These are phyloP conservation scores for Glycine tomentella DNA, from an alignment of 306 rosid genomes.

Conservation along the genomic window DNA sequence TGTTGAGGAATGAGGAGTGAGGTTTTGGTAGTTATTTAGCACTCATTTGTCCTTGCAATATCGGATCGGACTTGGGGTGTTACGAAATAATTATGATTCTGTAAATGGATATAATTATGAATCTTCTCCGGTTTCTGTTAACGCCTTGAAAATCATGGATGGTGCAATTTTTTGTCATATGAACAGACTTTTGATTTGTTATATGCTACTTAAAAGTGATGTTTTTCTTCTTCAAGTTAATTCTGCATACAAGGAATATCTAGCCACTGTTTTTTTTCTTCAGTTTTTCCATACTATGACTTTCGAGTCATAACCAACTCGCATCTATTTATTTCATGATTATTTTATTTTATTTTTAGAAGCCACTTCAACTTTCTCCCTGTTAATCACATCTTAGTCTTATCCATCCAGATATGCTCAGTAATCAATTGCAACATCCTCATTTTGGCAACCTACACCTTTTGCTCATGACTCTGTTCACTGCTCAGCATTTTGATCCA, in stretches of 20 bases:
- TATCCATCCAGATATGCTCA: neutral
- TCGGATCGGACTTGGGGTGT: neutral
- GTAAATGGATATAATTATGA: neutral
- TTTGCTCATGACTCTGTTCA: conserved; percentile 9
- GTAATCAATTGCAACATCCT: neutral
- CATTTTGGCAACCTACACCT: neutral
- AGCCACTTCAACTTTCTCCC: conserved; percentile 23
- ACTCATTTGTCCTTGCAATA: neutral
- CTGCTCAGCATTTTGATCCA: conserved; percentile 31
- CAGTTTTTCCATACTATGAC: neutral
- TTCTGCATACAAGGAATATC: neutral
- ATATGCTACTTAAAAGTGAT: neutral
- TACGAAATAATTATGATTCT: neutral
- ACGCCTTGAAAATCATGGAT: neutral
- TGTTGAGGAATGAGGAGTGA: too few relatives aligned
- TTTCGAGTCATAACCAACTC: neutral
- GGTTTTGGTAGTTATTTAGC: too few relatives aligned
- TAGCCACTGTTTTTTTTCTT: neutral
- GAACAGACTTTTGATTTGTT: neutral
- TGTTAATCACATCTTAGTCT: neutral
- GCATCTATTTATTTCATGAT: neutral
- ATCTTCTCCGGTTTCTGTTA: neutral
- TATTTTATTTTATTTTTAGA: neutral
- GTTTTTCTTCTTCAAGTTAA: neutral
- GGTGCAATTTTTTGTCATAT: neutral